Evolutionary conservation across 495 filamentous ascomycete genomes (phyloP).

Genomic region (Symbiotaphrina buchneri): DNA sequence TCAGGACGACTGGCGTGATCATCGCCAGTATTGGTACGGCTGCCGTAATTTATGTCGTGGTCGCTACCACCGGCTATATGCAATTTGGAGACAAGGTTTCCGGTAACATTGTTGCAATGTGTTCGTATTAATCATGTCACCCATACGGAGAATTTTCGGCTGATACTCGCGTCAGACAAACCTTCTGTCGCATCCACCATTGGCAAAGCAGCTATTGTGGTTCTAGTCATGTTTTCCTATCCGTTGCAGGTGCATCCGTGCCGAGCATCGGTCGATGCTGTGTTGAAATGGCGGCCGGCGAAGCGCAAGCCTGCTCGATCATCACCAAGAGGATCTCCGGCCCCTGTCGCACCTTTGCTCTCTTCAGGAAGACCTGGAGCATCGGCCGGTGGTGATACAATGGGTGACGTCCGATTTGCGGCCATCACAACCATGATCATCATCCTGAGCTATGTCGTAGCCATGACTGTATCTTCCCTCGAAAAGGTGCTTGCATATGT

Average conservation of each 20-base stretch:
- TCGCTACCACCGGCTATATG: conserved; percentile 86
- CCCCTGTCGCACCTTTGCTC: conserved; percentile 18
- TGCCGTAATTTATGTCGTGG: conserved; percentile 61
- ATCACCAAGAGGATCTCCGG: conserved; percentile 18
- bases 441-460: conserved; percentile 60
- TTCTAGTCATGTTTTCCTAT: conserved; percentile 93
- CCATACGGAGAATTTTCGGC: neutral
- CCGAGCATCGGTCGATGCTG: conserved; percentile 77
- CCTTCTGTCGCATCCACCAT: conserved; percentile 71
- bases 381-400: conserved; percentile 23
- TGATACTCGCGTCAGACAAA: conserved; percentile 25
- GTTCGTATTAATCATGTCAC: conserved; percentile 16
- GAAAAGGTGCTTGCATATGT: conserved; percentile 88
- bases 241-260: conserved; percentile 91
- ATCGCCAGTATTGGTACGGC: conserved; percentile 63
- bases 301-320: neutral
- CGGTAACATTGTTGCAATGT: conserved; percentile 90
- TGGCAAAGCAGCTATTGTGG: conserved; percentile 81
- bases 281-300: conserved; percentile 67
- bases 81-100: conserved; percentile 72
- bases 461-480: conserved; percentile 75
- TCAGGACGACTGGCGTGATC: conserved; percentile 61
- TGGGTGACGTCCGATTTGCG: conserved; percentile 79
- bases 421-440: conserved; percentile 71
- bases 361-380: conserved; percentile 11